These are phyloP conservation scores for Trichosporon inkin DNA, from an alignment of 1,284 basidiomycete species.

Conservation along the genomic window DNA sequence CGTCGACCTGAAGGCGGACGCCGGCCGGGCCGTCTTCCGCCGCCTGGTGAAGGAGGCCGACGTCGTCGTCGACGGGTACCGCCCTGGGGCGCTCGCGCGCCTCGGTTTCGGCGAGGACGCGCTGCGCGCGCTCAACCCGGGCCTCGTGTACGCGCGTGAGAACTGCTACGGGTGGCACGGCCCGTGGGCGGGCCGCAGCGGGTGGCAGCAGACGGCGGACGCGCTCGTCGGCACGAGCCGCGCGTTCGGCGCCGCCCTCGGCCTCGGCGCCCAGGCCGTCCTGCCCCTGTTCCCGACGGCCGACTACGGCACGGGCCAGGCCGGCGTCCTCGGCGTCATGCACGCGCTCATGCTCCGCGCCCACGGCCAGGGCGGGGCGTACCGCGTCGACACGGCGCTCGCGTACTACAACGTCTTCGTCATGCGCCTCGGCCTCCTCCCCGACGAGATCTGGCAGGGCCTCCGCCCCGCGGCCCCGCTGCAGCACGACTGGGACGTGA, in stretches of 20 bases:
- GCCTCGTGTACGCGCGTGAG: conserved; percentile 13
- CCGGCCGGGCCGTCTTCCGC: conserved; percentile 1
- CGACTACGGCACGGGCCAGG: conserved; percentile 13
- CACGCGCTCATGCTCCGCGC: conserved; percentile 15
- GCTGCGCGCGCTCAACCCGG: conserved; percentile 14
- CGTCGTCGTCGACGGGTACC: conserved; percentile 20
- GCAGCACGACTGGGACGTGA: conserved; percentile 17
- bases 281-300: conserved; percentile 18
- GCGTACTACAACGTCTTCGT: conserved; percentile 15
- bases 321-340: conserved; percentile 14
- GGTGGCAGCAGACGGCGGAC: conserved; percentile 21
- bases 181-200: conserved; percentile 14
- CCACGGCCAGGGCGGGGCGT: conserved; percentile 8
- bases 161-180: conserved; percentile 23
- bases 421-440: conserved; percentile 11
- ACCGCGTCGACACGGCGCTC: conserved; percentile 13
- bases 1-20: conserved; percentile 13
- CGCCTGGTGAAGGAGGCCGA: conserved; percentile 12
- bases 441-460: conserved; percentile 12
- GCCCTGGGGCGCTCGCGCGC: conserved; percentile 12
- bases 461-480: not conserved
- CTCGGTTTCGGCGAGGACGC: conserved; percentile 12
- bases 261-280: conserved; percentile 9
- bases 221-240: conserved; percentile 6
- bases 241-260: conserved; percentile 9